Evolutionary conservation across 139 green algal species (phyloP), one percentile per base, ranked within the genome.

Genomic region (Coelastrella sp.): DNA sequence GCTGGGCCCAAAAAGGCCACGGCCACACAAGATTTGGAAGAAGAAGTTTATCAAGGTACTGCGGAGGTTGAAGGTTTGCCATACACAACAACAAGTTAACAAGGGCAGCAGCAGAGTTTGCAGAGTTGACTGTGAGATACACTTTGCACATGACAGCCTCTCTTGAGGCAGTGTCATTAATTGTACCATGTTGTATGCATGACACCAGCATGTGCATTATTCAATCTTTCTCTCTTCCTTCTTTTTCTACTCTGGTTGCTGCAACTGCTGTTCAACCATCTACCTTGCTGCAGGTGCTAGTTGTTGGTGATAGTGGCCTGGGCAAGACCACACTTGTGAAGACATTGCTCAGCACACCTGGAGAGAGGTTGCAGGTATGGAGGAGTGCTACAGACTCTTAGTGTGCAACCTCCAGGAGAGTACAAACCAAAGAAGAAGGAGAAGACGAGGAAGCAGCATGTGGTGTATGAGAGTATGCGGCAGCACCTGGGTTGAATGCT

Each of bases 291-390:
- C 93, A 95, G 92, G 81, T 94, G 15, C 84, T 95, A 17, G 87
- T 95, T 24, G 93, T 95, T 49, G 95, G 95, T 20, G 95, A 97
- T 91, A 92, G 88, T 61, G 95, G 95, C 76, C 85, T 96, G 74
- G 93, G 94, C 27, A 96, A 97, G 89, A 97, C 95, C 11, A 97
- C 95, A 0, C 89, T 97, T 1, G 93, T 96, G 27, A 91, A 91
- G 57, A 92, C 93, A 1, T 92, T 97, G n/a, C 93, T 96, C 20
- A 95, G 92, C 49, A 95, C 93, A n/a, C 93, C 93, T 9, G 92
- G 93, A 8, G 93, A 96, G 84, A 79, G 92, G 12, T 87, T 96
- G 70, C 90, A 96, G 91, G 94, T 94, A 49, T 49, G 84, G 0
- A 14, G 72, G 6, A 14, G 63, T 17, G 3, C 63, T 70, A 6